Conservation (phyloP, 257 asterid species). For the Solanum neorickii region DNA sequence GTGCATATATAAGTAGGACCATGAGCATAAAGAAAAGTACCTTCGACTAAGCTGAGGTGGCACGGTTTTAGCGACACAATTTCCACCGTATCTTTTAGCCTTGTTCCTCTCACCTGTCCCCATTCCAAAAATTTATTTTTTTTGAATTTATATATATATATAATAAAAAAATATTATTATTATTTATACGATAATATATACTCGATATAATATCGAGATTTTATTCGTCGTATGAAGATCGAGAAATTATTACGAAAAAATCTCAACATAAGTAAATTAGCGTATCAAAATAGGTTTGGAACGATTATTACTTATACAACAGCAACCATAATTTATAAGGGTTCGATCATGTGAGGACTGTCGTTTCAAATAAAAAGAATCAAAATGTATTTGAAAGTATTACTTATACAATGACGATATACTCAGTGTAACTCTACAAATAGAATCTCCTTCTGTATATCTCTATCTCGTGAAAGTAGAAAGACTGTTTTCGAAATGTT, state of each 20-base stretch:
- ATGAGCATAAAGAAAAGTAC: conserved; percentile 21
- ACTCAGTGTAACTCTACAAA: not conserved
- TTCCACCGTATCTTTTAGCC: conserved; percentile 45
- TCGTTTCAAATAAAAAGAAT: not conserved
- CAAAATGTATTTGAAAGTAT: no score
- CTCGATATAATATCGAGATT: not conserved
- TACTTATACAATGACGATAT: no score
- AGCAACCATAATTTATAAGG: not conserved
- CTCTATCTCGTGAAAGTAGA: not conserved
- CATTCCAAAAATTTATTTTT: no score
- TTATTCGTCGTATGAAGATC: not conserved
- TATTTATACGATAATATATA: no score
- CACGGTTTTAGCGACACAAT: conserved; percentile 55
- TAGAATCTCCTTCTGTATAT: not conserved
- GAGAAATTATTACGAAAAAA: no score
- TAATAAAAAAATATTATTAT: no score
- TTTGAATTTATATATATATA: no score
- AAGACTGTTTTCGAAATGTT: not conserved
- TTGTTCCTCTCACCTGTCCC: conserved; percentile 48
- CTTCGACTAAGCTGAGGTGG: conserved; percentile 55
- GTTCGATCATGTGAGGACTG: not conserved
- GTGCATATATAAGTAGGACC: not conserved
- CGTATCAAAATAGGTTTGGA: not conserved
- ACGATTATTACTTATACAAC: not conserved
- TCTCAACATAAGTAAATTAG: not conserved